Evolutionary conservation across 2,329 filamentous ascomycete genomes (phyloP), one percentile per base, ranked within the genome.

Genomic region (Nemania bipapillata): DNA sequence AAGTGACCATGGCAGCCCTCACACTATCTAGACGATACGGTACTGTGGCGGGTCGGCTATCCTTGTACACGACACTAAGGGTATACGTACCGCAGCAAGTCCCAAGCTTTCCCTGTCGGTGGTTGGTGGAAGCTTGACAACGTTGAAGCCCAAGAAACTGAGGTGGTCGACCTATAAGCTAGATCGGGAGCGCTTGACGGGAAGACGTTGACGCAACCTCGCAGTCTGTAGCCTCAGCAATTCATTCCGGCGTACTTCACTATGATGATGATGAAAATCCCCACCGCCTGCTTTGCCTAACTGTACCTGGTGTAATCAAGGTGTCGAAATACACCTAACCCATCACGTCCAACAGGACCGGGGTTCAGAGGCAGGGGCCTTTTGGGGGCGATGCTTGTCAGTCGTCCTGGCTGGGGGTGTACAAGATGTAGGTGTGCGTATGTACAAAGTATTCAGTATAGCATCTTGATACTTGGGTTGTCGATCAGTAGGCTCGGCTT

Each of bases 321-420:
- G 12, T 24, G 50, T 53, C 26, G 50, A 53, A 56, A 67, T 57
- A 70, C 50, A 70, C 70, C 70, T 72, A 70, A 72, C 70, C 70
- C 70, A 72, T 68, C 65, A 57, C 64, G 68, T 63, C 61, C 42
- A 66, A 62, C 55, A 60, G 53, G 64, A 64, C 65, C 62, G 53
- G 69, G 67, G 67, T 54, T 66, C 40, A 26, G 45, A 55, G 50
- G 45, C 59, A 71, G 53, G 66, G 60, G 60, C 55, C 26, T 59
- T 63, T 69, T 66, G 62, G 63, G 66, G 69, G 63, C 53, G 66
- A 56, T 65, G 52, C 22, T 35, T 63, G 45, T 61, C 55, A 60
- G 54, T 65, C 40, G 59, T 53, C 59, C 52, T 60, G 69, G n/a
- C n/a, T n/a, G n/a, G n/a, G n/a, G 67, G 63, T 53, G 63, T 58